Percentiles rank a stretch among this genome's conserved stretches.
Conservation (phyloP, 192 early-diverging fungal genomes). For the Paraglomus brasilianum region DNA sequence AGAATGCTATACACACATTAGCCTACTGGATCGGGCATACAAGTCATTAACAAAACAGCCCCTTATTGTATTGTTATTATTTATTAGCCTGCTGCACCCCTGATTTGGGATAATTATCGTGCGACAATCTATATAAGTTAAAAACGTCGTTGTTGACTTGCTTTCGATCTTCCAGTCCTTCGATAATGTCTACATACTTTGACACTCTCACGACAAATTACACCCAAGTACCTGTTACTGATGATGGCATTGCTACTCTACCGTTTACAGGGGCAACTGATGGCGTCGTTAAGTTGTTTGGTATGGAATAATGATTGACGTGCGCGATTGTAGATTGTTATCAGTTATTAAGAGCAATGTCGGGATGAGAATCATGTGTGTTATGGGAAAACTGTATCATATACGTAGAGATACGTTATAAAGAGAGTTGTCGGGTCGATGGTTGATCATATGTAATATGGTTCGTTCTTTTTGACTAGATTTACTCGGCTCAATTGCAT, state of each 20-base stretch:
- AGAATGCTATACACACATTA: no score
- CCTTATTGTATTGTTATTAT: no score
- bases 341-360: no score
- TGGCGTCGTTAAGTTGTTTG: slow-evolving; percentile 75
- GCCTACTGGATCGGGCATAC: no score
- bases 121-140: no score
- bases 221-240: slow-evolving; percentile 60
- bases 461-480: slow-evolving; percentile 39
- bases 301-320: slow-evolving; percentile 41
- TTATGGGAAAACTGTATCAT: background rate
- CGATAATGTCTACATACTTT: slow-evolving; percentile 53
- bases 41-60: no score
- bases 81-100: no score
- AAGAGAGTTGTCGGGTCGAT: background rate
- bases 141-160: no score
- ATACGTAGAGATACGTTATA: background rate
- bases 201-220: slow-evolving; percentile 64
- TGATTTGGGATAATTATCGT: no score
- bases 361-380: background rate
- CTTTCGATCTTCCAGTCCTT: no score
- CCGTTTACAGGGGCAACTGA: slow-evolving; percentile 78
- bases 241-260: slow-evolving; percentile 70
- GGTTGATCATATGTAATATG: background rate
- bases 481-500: slow-evolving; percentile 68
- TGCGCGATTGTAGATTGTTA: background rate